Evolutionary conservation across 768 basidiomycete species (phyloP), one percentile per base, ranked within the genome.

Genomic region (Russula compacta): DNA sequence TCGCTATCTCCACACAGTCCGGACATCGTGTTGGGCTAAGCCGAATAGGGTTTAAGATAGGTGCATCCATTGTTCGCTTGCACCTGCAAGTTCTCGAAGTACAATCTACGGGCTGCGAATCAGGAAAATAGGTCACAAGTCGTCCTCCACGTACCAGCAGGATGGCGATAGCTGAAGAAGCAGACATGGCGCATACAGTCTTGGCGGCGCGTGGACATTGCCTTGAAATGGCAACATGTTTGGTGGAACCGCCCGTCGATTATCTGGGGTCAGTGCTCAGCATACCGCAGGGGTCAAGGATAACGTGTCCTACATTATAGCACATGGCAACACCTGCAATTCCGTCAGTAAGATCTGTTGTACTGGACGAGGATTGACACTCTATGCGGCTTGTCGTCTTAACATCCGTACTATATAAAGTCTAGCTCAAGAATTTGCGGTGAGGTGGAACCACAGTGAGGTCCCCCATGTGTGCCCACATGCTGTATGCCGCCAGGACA

Each of bases 241-340:
- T 60, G 61, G 55, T 69, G 68, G 61, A 58, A 69, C 29, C 69
- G 66, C 33, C 69, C 69, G 40, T 69, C 66, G 61, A 69, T 59
- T 38, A 69, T 67, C 68, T 69, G 55, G 38, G 32, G 46, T 48
- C 55, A 24, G 29, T 24, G 53, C 54, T 50, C 33, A 53, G 47
- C 19, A 46, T 19, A 11, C 33, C 29, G 35, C 35, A 9, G n/a
- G 39, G n/a, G 40, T 40, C 9, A 43, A 54, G 50, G 38, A 11
- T 15, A 19, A 15, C 14, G 29, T 19, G 50, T 52, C 65, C 36
- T 51, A 67, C 67, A 53, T 67, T 67, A 51, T 67, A 63, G 24
- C 67, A 67, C 67, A 67, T 67, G 53, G 8, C 21, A 36, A 35
- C 40, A n/a, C 47, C 32, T 33, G 59, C 2, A 58, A 40, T 49